A percentile compares a stretch with the other conserved stretches of the same genome.
Conservation (phyloP, 208 protist species). For the Leishmania gerbilli region DNA sequence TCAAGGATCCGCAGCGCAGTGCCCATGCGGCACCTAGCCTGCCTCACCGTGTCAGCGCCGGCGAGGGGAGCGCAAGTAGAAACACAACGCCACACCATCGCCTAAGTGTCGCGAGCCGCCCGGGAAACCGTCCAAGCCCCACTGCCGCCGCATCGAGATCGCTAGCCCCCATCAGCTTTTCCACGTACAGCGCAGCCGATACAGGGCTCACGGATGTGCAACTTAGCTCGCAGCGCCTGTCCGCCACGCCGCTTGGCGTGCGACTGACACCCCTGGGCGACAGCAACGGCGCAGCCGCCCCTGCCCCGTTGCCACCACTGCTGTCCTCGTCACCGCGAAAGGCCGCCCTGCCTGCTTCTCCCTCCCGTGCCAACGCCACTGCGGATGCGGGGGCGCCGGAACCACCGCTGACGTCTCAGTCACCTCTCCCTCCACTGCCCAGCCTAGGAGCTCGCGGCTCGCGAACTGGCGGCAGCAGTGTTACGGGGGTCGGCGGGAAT, state of each 20-base stretch:
- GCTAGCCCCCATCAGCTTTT: constrained; percentile 32
- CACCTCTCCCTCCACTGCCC: constrained; percentile 23
- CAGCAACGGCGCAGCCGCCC: background rate
- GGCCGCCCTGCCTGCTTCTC: background rate
- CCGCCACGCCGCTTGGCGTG: constrained; percentile 23
- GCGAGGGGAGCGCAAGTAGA: constrained; percentile 3
- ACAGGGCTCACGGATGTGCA: constrained; percentile 18
- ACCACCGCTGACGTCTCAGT: constrained; percentile 7
- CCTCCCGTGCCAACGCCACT: background rate
- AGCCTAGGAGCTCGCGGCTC: constrained; percentile 4
- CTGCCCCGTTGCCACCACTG: background rate
- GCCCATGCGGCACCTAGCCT: background rate
- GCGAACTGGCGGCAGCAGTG: background rate
- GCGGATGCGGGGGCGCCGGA: background rate
- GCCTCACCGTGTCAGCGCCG: constrained; percentile 14
- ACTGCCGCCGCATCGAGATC: constrained; percentile 2
- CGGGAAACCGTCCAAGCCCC: background rate
- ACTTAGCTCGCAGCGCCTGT: constrained; percentile 14
- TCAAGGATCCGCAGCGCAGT: constrained; percentile 23
- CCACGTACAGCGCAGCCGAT: constrained; percentile 46
- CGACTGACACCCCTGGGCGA: constrained; percentile 16
- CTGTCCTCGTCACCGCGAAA: background rate
- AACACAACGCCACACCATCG: background rate
- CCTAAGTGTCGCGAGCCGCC: background rate
- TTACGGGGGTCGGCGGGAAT: background rate